Evolutionary conservation across 2,329 filamentous ascomycete genomes (phyloP), one percentile per base, ranked within the genome.

Genomic region (Alternaria sp.): DNA sequence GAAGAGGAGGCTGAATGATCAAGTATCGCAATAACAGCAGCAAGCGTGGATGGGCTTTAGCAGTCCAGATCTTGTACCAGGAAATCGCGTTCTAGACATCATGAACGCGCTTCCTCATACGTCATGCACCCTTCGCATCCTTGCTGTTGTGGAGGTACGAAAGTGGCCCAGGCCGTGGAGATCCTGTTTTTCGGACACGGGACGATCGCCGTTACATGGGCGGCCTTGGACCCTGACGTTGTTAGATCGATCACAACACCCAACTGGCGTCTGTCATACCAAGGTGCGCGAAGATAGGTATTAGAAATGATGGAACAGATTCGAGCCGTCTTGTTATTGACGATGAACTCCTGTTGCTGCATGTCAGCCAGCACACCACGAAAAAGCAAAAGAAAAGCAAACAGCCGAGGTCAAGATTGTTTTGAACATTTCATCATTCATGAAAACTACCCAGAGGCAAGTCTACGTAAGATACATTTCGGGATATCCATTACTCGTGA

Each of bases 401-500:
- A 27, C 46, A 38, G 20, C 8, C 44, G 40, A 44, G 28, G 11
- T 45, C n/a, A 38, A 45, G 16, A 36, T 54, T 64, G 68, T 71
- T 43, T 72, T 66, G 59, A 68, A 73, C 50, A 62, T 72, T 72
- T 72, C 69, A 67, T 74, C 71, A 73, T 74, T 67, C 71, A 67
- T 70, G 68, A 74, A 70, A 67, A 71, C 64, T 55, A 68, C 66
- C 65, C 63, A 66, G 59, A 66, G 67, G 69, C 65, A 70, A 63
- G 63, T 70, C 73, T 75, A 74, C 72, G 68, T 73, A 74, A 68
- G 73, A 67, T 71, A 71, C 70, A 74, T 70, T 68, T 67, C 71
- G 68, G 68, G 66, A 72, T 68, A 74, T 75, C 73, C 71, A 74
- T 74, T 68, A 75, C 65, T 75, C 73, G 68, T 77, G 67, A 72